Base-by-base conservation (phyloP, 192 early-diverging fungal species). In the Linnemannia exigua region DNA sequence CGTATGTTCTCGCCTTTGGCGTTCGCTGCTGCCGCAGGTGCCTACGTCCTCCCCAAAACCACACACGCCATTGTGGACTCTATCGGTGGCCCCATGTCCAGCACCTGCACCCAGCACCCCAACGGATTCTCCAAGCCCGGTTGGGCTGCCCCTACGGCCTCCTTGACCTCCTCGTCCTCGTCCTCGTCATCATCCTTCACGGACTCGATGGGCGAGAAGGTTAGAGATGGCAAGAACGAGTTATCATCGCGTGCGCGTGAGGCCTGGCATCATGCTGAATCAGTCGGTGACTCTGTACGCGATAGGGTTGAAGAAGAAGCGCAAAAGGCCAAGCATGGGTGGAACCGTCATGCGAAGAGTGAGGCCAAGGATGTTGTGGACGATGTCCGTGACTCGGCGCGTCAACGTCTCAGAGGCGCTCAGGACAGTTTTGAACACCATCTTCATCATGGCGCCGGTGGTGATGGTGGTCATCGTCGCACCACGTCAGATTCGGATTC, bases 1-100 rank as follows among this genome's bases (percentile, higher is more conserved):
- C 67, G 83, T 1, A 72, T 85, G 72, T 79, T 85, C 74, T 85
- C 83, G 0, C 83, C 83, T 4, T 48, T 85, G 68, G 83, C 83
- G 0, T 85, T 85, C 33, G 83, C 77, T 12, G 70, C 83, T 1
- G 83, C 83, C 6, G 83, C 77, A 31, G 83, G 83, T 9, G 83
- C 83, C 5, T 85, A 76, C 61, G 79, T 85, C 61, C 44, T 85
- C 20, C 83, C 83, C 9, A 67, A 69, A 33, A 76, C 77, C 2
- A 85, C 83, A 12, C 83, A 85, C 37, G n/a, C 66, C 15, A 72
- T 79, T 20, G 58, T 85, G 7, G 83, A 79, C 14, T 70, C 83
- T 0, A 72, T 85, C 6, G 77, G 67, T 25, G 74, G 74, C n/a
- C 77, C 83, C 35, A 37, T 44, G 71, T 1, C 67, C 4, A 35